Evolutionary conservation across 2,329 filamentous ascomycete genomes (phyloP), one percentile per base, ranked within the genome.

Genomic region (Falciphora oryzae): DNA sequence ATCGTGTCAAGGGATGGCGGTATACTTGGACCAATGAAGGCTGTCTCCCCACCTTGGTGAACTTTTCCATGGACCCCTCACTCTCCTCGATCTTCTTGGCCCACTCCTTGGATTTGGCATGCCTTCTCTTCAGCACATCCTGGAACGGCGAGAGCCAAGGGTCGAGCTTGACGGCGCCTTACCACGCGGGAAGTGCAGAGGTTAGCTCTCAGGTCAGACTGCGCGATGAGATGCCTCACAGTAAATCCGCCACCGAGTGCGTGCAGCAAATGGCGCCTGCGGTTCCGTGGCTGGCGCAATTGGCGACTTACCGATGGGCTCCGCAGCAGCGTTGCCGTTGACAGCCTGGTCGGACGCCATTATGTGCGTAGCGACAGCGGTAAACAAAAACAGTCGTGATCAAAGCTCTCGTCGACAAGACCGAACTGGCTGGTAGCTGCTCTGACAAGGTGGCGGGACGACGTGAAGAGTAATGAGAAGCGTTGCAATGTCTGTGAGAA

Each of bases 61-160:
- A 99, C 75, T 94, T 92, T 66, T 96, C 92, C 58, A 99, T 75
- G 22, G 95, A 92, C 62, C 95, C 95, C 76, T 99, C 95, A 1
- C 85, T 86, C 50, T 92, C 84, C 68, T 96, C 81, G 73, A 99
- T 91, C 32, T 80, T 89, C 74, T 90, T 87, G 73, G 97, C 91
- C 95, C 94, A 98, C 65, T 90, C 81, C 71, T 96, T 88, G 14
- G 93, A 87, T 74, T 91, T 92, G 65, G 84, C 78, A 77, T 89
- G 97, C 73, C 95, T 87, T 66, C 86, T 84, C 75, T 86, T 89
- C 68, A 99, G 81, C 38, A 88, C 81, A 64, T 89, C 91, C 71
- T 87, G 85, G 82, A 96, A 97, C 5, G 95, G 94, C 63, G 86
- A 85, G 64, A 99, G 87, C 86, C 89, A 98, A 59, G 93, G 92